Percentiles rank a stretch among this genome's conserved stretches.
Evolutionary conservation across 2,329 filamentous ascomycete genomes (phyloP).

Genomic region (Anthostomella pinea): DNA sequence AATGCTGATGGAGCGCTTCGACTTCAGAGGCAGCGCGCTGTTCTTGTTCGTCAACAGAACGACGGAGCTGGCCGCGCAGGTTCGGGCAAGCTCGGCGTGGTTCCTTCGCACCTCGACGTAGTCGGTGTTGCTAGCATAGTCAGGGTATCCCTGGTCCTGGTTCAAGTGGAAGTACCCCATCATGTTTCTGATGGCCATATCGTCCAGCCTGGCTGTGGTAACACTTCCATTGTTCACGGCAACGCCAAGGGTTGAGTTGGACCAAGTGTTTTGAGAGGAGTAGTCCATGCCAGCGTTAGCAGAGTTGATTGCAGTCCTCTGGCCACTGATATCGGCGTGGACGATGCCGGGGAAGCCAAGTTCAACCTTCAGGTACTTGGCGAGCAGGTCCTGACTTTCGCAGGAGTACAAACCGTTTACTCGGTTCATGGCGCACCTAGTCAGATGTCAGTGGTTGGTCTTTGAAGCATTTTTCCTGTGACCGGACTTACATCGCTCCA

Average conservation of each 20-base stretch:
- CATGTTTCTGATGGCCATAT: conserved; percentile 17
- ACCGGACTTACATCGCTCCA: conserved; percentile 17
- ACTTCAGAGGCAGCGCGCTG: conserved; percentile 54
- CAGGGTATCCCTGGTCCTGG: conserved; percentile 11
- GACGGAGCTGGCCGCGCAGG: conserved; percentile 43
- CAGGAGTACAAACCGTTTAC: conserved; percentile 24
- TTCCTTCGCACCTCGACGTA: conserved; percentile 13
- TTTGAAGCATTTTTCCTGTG: neutral
- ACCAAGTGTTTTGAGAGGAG: neutral
- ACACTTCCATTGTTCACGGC: conserved; percentile 11
- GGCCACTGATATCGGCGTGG: conserved; percentile 19
- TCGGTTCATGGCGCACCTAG: conserved; percentile 22
- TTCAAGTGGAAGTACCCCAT: conserved; percentile 14
- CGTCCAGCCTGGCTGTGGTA: conserved; percentile 15
- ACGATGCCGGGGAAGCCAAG: conserved; percentile 28
- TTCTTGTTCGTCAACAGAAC: conserved; percentile 61
- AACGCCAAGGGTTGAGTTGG: conserved; percentile 3
- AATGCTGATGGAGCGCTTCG: conserved; percentile 40
- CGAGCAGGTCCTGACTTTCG: conserved; percentile 24
- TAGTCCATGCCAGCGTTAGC: conserved; percentile 28
- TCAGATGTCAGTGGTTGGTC: too few relatives aligned
- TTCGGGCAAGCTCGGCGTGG: conserved; percentile 12
- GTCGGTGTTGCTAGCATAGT: conserved; percentile 1
- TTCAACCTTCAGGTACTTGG: conserved; percentile 24
- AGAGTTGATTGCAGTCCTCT: conserved; percentile 21